Base-by-base conservation (phyloP, 169 alveolate genomes). In the Plasmodium ovale region DNA sequence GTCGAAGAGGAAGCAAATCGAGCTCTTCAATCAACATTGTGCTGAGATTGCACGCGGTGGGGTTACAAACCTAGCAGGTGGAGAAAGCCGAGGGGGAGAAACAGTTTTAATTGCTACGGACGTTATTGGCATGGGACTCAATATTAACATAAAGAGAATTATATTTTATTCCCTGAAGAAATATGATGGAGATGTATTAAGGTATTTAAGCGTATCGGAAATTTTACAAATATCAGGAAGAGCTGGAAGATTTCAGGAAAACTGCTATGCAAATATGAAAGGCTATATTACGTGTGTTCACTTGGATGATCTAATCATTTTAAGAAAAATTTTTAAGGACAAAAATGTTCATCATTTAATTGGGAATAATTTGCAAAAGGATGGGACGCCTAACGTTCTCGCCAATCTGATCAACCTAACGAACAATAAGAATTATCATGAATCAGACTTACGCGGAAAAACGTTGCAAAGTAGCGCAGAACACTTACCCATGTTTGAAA, bases 81-180 rank as follows among this genome's bases (percentile, higher is more conserved):
- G 23, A 51, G 92, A 93, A 59, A 95, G 94, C 37, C 87, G 68
- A 9, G 89, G 92, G 4, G 92, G 89, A 6, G 29, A 88, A 62
- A 87, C 96, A 9, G 88, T 89, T 39, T 87, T 97, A 53, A 93
- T 97, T 12, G 97, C 99, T 3, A 96, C 99, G 0, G 98, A 97
- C 82, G 99, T 97, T n/a, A 95, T 97, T 31, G 99, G 99, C 7
- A 94, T 97, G 98, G 99, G 99, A 9, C 88, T 97, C 47, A 97
- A 97, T 82, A 93, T 95, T 58, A 87, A 93, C 16, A 97, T 97
- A 6, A 92, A 93, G 23, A 91, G 99, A 44, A 77, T 97, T 1
- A 94, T 97, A n/a, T 97, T 97, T 87, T 72, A 95, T 31, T 92
- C 93, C 16, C 16, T 95, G 27, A 37, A 35, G n/a, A 97, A 97